Evolutionary conservation across 345 rosid species (phyloP), one percentile per base, ranked within the genome.

Genomic region (Bruguiera sexangula): DNA sequence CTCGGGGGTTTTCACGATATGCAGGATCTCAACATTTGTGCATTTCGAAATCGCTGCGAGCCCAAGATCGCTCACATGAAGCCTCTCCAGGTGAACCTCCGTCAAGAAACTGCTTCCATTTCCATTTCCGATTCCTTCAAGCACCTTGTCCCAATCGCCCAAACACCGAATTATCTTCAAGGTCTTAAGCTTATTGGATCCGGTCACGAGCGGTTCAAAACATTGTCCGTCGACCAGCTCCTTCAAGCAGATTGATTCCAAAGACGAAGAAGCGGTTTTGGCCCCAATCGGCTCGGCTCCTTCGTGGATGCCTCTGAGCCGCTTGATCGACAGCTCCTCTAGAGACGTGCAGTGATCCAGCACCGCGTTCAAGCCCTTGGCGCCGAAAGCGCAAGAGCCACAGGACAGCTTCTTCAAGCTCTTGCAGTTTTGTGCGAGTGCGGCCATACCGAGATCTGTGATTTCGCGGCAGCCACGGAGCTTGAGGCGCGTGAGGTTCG

Each of bases 381-480:
- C 89, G 69, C 98, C 98, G 30, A 94, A 91, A 62, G 78, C 70
- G 62, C 98, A 94, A n/a, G 97, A 94, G 16, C 90, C 91, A 57
- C 84, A 90, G 0, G 96, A 94, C 2, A 94, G 78, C 76, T 91
- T 94, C 80, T 80, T 89, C 36, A 91, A 65, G 51, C 60, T 80
- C 67, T 54, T 71, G 57, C 89, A 88, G 70, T 91, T 86, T n/a
- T 65, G 8, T 53, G 96, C 91, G 39, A 91, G 88, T 13, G 71
- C 50, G 1, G 69, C 82, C 86, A 94, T 78, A 26, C 98, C 97
- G 39, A 78, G 81, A 74, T 89, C 98, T 9, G 95, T 84, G 65
- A 94, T 72, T 62, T 87, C 88, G 52, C 96, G 92, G 81, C 98
- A 94, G 52, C 93, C 89, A n/a, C 97, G 97, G 79, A 94, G 96